Conservation (phyloP, 208 protist genomes). For the Acanthamoeba castellanii region DNA sequence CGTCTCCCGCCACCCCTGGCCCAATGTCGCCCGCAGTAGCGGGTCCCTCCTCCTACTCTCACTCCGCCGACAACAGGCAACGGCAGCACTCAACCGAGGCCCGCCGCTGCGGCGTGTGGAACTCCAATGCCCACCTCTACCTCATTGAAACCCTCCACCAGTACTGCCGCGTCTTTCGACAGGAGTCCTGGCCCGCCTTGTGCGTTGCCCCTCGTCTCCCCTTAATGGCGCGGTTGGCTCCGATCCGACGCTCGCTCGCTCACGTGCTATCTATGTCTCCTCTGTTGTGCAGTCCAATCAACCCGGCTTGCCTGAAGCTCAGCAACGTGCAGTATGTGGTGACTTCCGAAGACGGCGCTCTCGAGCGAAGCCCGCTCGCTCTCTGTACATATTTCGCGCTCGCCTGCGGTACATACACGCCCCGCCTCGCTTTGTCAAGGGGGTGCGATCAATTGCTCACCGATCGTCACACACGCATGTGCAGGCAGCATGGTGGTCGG, state of each 20-base stretch:
- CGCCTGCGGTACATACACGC: not conserved
- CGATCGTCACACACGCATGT: not conserved
- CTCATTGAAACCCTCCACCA: not conserved
- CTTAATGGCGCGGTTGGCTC: no score
- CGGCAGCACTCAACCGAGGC: not conserved
- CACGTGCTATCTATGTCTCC: not conserved
- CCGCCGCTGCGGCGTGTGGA: not conserved
- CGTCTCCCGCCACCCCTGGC: no score
- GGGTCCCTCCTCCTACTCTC: not conserved
- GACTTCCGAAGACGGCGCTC: slow-evolving; percentile 31
- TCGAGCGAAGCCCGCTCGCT: slow-evolving; percentile 44
- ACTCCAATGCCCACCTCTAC: not conserved
- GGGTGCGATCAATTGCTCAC: not conserved
- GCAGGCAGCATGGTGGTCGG: slow-evolving; percentile 35
- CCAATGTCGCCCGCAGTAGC: no score
- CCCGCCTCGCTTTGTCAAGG: not conserved
- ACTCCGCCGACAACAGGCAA: not conserved
- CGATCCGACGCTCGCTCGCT: no score
- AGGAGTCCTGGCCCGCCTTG: not conserved
- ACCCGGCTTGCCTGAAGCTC: slow-evolving; percentile 43
- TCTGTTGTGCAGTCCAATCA: not conserved
- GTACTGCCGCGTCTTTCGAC: slow-evolving; percentile 13
- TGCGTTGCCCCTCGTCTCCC: not conserved
- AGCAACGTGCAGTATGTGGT: slow-evolving; percentile 46
- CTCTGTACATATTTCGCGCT: slow-evolving; percentile 65